Conservation (phyloP, 2,329 filamentous ascomycete species). For the Harringtonia aguacate region DNA sequence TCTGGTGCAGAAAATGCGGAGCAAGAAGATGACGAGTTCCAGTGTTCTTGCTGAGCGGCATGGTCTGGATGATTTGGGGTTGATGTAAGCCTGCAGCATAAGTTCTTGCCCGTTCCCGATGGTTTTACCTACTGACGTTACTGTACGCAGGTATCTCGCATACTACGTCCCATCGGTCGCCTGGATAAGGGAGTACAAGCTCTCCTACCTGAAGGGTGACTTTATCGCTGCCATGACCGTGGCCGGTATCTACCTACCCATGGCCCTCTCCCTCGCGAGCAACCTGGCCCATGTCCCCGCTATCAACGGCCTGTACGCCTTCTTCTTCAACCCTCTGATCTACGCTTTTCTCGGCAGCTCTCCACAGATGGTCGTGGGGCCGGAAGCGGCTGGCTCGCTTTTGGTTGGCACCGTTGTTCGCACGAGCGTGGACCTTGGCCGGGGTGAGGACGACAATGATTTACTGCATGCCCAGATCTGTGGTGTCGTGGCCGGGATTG, state of each 20-base stretch:
- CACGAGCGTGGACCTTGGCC: slow-evolving; percentile 59
- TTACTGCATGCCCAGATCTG: slow-evolving; percentile 69
- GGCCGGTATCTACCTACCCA: slow-evolving; percentile 96
- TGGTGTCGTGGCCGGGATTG: slow-evolving; percentile 78
- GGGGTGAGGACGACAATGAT: slow-evolving; percentile 52
- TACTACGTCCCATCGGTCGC: slow-evolving; percentile 90
- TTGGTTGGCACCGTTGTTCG: slow-evolving; percentile 82
- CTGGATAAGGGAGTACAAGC: slow-evolving; percentile 82
- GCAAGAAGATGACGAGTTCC: slow-evolving; percentile 61
- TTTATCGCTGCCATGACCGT: slow-evolving; percentile 85
- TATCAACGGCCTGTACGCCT: slow-evolving; percentile 88
- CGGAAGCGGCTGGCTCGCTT: slow-evolving; percentile 86
- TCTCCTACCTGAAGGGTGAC: slow-evolving; percentile 75
- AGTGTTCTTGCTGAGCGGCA: slow-evolving; percentile 60
- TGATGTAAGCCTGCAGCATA: slow-evolving; percentile 60
- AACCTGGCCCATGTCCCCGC: slow-evolving; percentile 90
- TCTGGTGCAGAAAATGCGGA: slow-evolving; percentile 19
- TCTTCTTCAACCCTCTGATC: slow-evolving; percentile 83
- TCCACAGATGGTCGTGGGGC: slow-evolving; percentile 87
- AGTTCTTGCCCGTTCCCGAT: background rate
- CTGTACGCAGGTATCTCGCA: slow-evolving; percentile 58
- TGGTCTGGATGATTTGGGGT: slow-evolving; percentile 60
- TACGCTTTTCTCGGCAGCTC: slow-evolving; percentile 89
- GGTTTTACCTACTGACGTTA: background rate
- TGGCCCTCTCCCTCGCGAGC: slow-evolving; percentile 85